A percentile compares a stretch with the other conserved stretches of the same genome.
phyloP scores from a whole-genome alignment of 495 filamentous ascomycete genomes.

The Choiromyces venosus region DNA sequence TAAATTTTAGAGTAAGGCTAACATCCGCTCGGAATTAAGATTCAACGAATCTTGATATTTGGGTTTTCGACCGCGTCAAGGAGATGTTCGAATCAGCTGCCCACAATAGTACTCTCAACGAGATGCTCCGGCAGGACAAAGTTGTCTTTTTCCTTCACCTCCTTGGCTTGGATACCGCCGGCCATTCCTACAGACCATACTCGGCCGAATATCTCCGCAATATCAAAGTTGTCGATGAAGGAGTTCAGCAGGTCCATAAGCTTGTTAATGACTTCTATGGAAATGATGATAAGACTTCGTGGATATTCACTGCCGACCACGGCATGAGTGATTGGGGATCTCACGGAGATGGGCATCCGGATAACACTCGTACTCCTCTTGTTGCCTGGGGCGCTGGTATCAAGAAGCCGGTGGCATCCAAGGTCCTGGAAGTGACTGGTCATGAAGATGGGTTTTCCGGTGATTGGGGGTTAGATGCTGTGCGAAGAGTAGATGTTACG shows the following conservation, averaged over 20 bases:
- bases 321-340: slow-evolving; percentile 99
- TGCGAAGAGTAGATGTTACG: slow-evolving; percentile 81
- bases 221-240: slow-evolving; percentile 87
- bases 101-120: slow-evolving; percentile 67
- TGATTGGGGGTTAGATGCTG: slow-evolving; percentile 76
- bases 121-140: slow-evolving; percentile 72
- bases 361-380: slow-evolving; percentile 92
- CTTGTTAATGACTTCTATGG: slow-evolving; percentile 82
- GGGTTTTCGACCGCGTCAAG: slow-evolving; percentile 94
- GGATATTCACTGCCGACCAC: slow-evolving; percentile 95
- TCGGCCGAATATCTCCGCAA: slow-evolving; percentile 93
- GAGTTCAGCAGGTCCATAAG: slow-evolving; percentile 72
- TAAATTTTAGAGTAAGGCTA: background rate
- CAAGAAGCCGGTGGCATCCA: slow-evolving; percentile 54
- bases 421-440: slow-evolving; percentile 45
- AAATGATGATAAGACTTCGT: slow-evolving; percentile 81
- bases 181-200: slow-evolving; percentile 83
- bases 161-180: slow-evolving; percentile 89
- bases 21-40: slow-evolving; percentile 47
- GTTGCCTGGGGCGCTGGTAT: slow-evolving; percentile 94
- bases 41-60: slow-evolving; percentile 73
- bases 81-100: slow-evolving; percentile 74
- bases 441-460: slow-evolving; percentile 89
- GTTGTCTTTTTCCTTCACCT: slow-evolving; percentile 95
- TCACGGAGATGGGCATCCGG: slow-evolving; percentile 94